phyloP scores from a whole-genome alignment of 192 early-diverging fungal genomes.

The Chytriomyces sp. region DNA sequence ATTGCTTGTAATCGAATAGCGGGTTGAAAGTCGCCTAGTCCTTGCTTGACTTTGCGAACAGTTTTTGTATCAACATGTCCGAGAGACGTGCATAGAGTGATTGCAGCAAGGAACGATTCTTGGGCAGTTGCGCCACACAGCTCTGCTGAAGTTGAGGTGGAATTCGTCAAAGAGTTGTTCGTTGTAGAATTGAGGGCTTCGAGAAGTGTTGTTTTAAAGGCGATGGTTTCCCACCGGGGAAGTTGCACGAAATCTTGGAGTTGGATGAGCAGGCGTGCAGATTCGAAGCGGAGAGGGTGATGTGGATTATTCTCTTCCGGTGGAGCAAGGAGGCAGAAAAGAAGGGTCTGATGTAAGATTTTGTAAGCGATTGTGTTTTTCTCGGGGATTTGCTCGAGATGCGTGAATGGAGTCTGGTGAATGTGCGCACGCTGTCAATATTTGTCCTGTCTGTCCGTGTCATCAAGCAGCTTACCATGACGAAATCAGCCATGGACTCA shows the following conservation, averaged over 20 bases:
- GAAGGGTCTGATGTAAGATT: conserved; percentile 39
- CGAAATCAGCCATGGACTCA: conserved; percentile 39
- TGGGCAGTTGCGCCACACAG: conserved; percentile 34
- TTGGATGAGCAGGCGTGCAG: conserved; percentile 43
- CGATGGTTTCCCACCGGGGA: conserved; percentile 53
- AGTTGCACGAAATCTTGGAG: conserved; percentile 39
- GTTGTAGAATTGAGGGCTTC: conserved; percentile 14
- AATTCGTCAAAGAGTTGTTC: background rate
- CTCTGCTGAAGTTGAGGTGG: conserved; percentile 16
- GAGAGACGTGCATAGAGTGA: conserved; percentile 34
- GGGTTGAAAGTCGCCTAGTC: conserved; percentile 45
- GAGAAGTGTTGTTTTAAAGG: conserved; percentile 46
- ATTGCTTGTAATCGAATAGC: conserved; percentile 25
- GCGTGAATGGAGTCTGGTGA: conserved; percentile 25
- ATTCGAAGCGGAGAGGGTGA: conserved; percentile 46
- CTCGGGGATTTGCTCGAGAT: conserved; percentile 24
- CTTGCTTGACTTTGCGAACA: conserved; percentile 38
- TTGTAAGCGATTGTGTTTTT: conserved; percentile 26
- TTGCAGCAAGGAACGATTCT: conserved; percentile 47
- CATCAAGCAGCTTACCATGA: background rate
- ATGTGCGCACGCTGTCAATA: background rate
- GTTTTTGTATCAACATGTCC: conserved; percentile 39
- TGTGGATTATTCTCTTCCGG: conserved; percentile 22
- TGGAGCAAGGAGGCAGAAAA: conserved; percentile 40
- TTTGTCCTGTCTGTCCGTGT: too few species aligned